Evolutionary conservation across 345 rosid genomes (phyloP).

Genomic region (Salix udensis): DNA sequence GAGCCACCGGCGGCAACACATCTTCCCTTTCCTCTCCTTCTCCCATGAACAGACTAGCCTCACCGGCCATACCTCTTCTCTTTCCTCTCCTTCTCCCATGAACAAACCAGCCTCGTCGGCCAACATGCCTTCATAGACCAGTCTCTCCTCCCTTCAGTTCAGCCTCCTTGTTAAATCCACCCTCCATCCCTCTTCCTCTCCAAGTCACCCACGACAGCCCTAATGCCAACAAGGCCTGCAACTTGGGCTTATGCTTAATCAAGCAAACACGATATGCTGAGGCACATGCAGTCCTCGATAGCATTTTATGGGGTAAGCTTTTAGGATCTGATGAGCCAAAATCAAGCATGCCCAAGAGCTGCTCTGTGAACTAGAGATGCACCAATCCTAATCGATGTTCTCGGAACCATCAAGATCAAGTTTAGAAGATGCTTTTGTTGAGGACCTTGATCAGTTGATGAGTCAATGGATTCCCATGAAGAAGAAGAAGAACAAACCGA

Average conservation of each 20-base stretch:
- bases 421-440: conserved; percentile 50
- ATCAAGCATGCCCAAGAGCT: conserved; percentile 41
- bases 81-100: too few relatives aligned
- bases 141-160: too few relatives aligned
- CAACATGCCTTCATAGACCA: too few relatives aligned
- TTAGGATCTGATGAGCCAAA: conserved; percentile 58
- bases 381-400: background rate
- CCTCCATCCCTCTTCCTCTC: too few relatives aligned
- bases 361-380: conserved; percentile 5
- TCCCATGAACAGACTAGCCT: too few relatives aligned
- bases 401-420: background rate
- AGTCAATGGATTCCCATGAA: conserved; percentile 43
- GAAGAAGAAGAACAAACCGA: too few relatives aligned
- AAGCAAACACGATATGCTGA: conserved; percentile 55
- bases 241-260: conserved; percentile 68
- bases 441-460: conserved; percentile 53
- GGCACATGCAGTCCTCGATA: conserved; percentile 44
- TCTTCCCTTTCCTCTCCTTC: too few relatives aligned
- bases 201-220: conserved; percentile 18
- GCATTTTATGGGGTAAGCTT: conserved; percentile 41
- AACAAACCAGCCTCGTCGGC: too few relatives aligned
- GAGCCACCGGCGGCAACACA: too few relatives aligned
- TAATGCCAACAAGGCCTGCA: conserved; percentile 84
- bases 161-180: too few relatives aligned
- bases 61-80: too few relatives aligned